Percentiles rank a stretch among this genome's conserved stretches.
Evolutionary conservation across 768 basidiomycete genomes (phyloP).

Genomic region (Amanita subjunquillea): DNA sequence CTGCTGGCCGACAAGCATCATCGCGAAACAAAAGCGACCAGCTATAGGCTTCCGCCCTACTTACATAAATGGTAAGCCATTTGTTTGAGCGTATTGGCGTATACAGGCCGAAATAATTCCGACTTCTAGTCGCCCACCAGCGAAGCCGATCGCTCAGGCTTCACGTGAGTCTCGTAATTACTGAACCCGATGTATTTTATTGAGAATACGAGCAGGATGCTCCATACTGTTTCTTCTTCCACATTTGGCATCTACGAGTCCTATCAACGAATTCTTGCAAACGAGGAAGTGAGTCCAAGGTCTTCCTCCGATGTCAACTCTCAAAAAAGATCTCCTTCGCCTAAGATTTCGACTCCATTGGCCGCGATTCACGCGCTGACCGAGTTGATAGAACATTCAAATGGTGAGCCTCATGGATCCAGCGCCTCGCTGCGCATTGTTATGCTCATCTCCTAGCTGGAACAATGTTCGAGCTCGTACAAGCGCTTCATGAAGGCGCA

Average conservation of each 20-base stretch:
- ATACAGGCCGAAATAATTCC: neutral
- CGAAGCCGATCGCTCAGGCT: neutral
- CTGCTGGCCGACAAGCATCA: neutral
- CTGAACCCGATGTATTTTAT: neutral
- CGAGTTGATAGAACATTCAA: slow-evolving; percentile 69
- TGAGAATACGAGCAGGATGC: neutral
- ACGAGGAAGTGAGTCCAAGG: slow-evolving; percentile 48
- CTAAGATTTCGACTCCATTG: slow-evolving; percentile 68
- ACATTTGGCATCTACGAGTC: slow-evolving; percentile 31
- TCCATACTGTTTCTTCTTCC: neutral
- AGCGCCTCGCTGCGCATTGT: neutral
- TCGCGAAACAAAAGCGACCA: neutral
- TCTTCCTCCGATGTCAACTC: neutral
- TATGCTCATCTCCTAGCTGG: slow-evolving; percentile 40
- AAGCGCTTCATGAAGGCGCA: slow-evolving; percentile 72
- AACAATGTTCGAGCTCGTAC: slow-evolving; percentile 89
- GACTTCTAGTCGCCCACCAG: neutral
- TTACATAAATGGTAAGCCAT: neutral
- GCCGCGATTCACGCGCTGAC: slow-evolving; percentile 85
- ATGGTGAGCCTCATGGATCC: slow-evolving; percentile 37
- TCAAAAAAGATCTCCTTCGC: neutral
- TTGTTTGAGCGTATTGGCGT: neutral
- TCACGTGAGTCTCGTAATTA: neutral
- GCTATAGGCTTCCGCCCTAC: neutral
- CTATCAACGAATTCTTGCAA: slow-evolving; percentile 49